A percentile compares a stretch with the other conserved stretches of the same genome.
Evolutionary conservation across 2,329 filamentous ascomycete species (phyloP).

Genomic region (Periconia sp.): DNA sequence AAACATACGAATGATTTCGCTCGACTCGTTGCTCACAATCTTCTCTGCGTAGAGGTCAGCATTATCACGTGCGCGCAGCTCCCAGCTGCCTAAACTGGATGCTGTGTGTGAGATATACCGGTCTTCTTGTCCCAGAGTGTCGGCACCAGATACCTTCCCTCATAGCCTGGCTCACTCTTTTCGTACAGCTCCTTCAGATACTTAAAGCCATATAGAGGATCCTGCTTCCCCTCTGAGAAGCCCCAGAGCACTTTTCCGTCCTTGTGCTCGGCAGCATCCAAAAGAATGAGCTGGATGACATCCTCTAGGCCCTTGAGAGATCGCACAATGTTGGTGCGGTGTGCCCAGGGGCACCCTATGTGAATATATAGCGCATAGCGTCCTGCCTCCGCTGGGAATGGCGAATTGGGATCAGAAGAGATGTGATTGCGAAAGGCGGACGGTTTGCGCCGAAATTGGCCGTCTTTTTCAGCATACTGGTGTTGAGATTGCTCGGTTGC

Average conservation of each 20-base stretch:
- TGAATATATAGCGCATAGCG: constrained; percentile 67
- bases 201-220: constrained; percentile 34
- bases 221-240: constrained; percentile 22
- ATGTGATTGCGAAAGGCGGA: constrained; percentile 63
- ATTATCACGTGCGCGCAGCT: background rate
- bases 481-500: too few relatives aligned
- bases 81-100: too few relatives aligned
- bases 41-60: constrained; percentile 15
- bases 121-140: constrained; percentile 73
- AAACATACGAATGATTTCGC: constrained; percentile 43
- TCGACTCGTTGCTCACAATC: constrained; percentile 42
- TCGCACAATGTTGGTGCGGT: constrained; percentile 55
- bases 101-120: constrained; percentile 6
- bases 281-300: constrained; percentile 54
- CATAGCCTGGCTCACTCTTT: constrained; percentile 60
- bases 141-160: constrained; percentile 75
- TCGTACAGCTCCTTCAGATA: constrained; percentile 71
- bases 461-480: constrained; percentile 56
- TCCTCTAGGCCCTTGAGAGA: constrained; percentile 56
- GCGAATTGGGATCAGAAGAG: constrained; percentile 56
- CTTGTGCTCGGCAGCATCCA: constrained; percentile 41
- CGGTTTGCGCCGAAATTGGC: constrained; percentile 63
- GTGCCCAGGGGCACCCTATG: constrained; percentile 67
- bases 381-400: constrained; percentile 58
- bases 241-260: constrained; percentile 35